phyloP scores from a whole-genome alignment of 1,139 yeast genomes.

The Saccharomycopsis phalli region DNA sequence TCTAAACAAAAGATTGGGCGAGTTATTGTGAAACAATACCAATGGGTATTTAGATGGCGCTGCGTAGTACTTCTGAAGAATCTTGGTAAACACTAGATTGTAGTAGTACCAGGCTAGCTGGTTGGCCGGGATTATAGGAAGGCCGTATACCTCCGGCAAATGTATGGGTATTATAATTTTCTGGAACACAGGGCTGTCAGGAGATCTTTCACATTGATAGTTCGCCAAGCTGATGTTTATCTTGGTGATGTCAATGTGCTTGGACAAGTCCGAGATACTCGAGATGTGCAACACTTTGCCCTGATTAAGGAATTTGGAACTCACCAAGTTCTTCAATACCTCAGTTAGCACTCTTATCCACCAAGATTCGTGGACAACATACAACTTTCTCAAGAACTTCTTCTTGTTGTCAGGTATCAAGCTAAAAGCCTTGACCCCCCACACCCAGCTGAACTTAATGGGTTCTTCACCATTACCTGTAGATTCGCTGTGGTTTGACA shows the following conservation, averaged over 20 bases:
- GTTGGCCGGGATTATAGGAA: conserved; percentile 5
- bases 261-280: conserved; percentile 53
- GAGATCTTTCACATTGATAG: conserved; percentile 29
- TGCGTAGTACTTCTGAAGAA: conserved; percentile 9
- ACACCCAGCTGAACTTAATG: conserved; percentile 47
- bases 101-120: conserved; percentile 18
- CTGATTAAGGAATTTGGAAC: conserved; percentile 32
- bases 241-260: conserved; percentile 61
- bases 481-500: conserved; percentile 33
- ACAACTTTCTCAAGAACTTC: conserved; percentile 50
- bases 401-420: conserved; percentile 52
- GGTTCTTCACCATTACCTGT: conserved; percentile 23
- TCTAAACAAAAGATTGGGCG: conserved; percentile 5
- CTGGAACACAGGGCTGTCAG: conserved; percentile 1
- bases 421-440: conserved; percentile 70
- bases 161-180: conserved; percentile 20
- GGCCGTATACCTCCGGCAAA: conserved; percentile 18
- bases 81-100: conserved; percentile 17
- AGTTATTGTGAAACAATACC: conserved; percentile 15
- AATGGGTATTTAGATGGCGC: neutral
- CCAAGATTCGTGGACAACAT: conserved; percentile 90
- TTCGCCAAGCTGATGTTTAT: conserved; percentile 71
- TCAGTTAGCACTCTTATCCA: conserved; percentile 75
- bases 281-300: conserved; percentile 39
- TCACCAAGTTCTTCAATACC: conserved; percentile 53